Base-by-base conservation (phyloP, 495 filamentous ascomycete genomes). In the Xylaria sp. region DNA sequence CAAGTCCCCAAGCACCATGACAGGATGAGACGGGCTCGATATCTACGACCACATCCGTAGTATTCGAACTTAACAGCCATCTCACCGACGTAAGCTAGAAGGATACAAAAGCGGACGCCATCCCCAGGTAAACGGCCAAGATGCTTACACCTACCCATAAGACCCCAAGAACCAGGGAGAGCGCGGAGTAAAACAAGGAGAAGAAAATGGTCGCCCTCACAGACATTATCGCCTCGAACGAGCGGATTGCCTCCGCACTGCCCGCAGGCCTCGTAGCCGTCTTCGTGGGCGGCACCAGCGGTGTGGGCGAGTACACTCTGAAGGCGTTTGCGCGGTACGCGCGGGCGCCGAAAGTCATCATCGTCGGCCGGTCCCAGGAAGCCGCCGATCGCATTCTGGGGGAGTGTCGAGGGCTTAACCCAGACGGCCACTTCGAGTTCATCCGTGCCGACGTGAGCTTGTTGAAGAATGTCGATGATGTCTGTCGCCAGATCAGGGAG, bases 221-320 rank as follows among this genome's bases (percentile, higher is more conserved):
- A n/a, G 69, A 76, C 6, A 68, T 80, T 29, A 73, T 78, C 24
- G 53, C 75, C 17, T 82, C 81, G 1, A 81, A 81, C 63, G 58
- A 71, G 17, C 69, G 71, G 6, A 80, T 84, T 61, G 24, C 73
- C 31, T 72, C 75, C 17, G n/a, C 69, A 0, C 77, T 83, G 26
- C 82, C 83, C 24, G 52, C 73, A 6, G 75, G 78, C 24, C 75
- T 85, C 8, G 79, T 84, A 21, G 85, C 82, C 43, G 81, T 88
- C 69, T 88, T 88, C 73, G 87, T 88, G 26, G 88, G 90, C 55
- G 90, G 83, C 52, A 92, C 90, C 2, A 84, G 82, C 43, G 90
- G 90, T 41, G 88, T 92, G 67, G 88, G 85, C 61, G 80, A 87
- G 71, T 75, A 81, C 48, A 89, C 87, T 21, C 29, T 66, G 8